These are phyloP conservation scores for Penicillium paneum DNA, from an alignment of 2,329 filamentous ascomycete species.

Conservation along the genomic window DNA sequence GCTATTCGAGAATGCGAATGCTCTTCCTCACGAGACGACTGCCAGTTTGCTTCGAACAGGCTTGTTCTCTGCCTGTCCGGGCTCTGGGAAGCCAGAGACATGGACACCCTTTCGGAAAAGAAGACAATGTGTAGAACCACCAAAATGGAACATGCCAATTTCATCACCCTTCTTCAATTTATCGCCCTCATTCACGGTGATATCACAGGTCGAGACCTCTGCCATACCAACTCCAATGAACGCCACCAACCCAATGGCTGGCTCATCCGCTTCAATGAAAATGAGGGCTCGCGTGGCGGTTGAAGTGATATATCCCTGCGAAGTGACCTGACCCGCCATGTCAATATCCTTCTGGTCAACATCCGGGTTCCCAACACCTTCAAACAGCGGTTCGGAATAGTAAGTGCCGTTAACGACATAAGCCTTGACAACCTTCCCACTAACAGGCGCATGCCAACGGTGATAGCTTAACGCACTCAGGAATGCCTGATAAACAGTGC, in stretches of 20 bases:
- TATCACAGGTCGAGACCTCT: conserved; percentile 71
- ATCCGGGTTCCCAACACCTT: conserved; percentile 42
- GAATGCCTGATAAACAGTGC: conserved; percentile 69
- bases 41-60: conserved; percentile 29
- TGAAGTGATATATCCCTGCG: conserved; percentile 64
- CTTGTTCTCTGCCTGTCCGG: conserved; percentile 25
- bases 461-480: conserved; percentile 66
- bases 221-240: conserved; percentile 73
- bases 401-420: conserved; percentile 64
- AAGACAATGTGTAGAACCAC: conserved; percentile 68
- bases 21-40: conserved; percentile 7
- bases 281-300: conserved; percentile 69
- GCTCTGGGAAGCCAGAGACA: conserved; percentile 28
- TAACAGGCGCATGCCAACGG: conserved; percentile 68
- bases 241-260: conserved; percentile 63
- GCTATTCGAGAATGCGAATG: neutral
- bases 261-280: conserved; percentile 67
- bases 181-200: conserved; percentile 65
- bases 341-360: conserved; percentile 27
- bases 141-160: conserved; percentile 76
- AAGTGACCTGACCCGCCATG: conserved; percentile 31
- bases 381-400: conserved; percentile 60
- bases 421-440: conserved; percentile 57
- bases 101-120: conserved; percentile 52
- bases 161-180: conserved; percentile 66